Conservation (phyloP, 345 rosid genomes). For the Ailanthus altissimus region DNA sequence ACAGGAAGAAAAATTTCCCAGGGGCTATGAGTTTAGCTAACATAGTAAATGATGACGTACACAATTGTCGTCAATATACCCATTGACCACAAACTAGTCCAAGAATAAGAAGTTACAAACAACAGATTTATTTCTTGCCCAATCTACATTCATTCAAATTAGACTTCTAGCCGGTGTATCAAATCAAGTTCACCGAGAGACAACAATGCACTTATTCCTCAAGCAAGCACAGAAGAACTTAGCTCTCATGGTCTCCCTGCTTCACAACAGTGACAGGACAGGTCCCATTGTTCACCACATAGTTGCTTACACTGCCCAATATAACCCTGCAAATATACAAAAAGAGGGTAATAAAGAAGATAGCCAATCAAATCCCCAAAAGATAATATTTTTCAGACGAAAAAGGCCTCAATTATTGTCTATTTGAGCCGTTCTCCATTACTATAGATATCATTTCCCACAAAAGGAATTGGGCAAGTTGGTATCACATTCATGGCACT, state of each 20-base stretch:
- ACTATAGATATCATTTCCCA: not conserved
- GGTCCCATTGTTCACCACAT: constrained; percentile 63
- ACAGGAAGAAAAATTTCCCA: not conserved
- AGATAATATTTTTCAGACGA: not conserved
- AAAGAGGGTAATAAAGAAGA: not conserved
- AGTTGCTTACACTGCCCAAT: constrained; percentile 84
- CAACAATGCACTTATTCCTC: constrained; percentile 16
- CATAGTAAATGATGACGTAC: not conserved
- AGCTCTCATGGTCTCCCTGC: constrained; percentile 27
- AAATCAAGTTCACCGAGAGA: constrained; percentile 15
- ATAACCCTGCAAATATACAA: constrained; percentile 49
- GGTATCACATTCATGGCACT: not conserved
- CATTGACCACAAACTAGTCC: not conserved
- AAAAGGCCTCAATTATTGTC: constrained; percentile 4
- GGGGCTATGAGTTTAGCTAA: not conserved
- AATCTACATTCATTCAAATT: not conserved
- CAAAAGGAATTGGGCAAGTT: not conserved
- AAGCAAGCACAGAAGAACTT: not conserved
- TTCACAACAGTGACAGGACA: constrained; percentile 87
- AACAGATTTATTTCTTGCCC: constrained; percentile 4
- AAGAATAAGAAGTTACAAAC: not conserved
- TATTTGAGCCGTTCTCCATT: not conserved
- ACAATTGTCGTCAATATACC: not conserved
- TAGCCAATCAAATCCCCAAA: not conserved
- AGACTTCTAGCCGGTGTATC: not conserved